phyloP scores from a whole-genome alignment of 2,329 filamentous ascomycete species.

The Monilinia vaccinii-corymbosi region DNA sequence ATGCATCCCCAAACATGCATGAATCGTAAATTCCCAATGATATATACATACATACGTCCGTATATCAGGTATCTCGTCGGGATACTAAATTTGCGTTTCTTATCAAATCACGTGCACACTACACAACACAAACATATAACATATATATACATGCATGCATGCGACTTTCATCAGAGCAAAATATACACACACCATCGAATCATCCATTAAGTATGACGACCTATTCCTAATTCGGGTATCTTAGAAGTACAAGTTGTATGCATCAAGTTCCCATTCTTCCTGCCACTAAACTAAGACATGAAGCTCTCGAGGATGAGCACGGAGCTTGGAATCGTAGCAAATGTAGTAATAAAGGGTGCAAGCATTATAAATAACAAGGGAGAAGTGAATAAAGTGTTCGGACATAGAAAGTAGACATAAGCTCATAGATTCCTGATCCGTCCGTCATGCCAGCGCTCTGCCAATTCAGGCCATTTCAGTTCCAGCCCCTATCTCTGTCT shows the following conservation, averaged over 20 bases:
- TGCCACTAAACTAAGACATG: not conserved
- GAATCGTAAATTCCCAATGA: too few relatives aligned
- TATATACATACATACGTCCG: too few relatives aligned
- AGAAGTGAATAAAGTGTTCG: not conserved
- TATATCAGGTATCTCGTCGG: too few relatives aligned
- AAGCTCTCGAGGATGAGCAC: not conserved
- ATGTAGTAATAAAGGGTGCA: not conserved
- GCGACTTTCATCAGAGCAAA: too few relatives aligned
- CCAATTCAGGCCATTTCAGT: not conserved
- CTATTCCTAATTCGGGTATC: not conserved
- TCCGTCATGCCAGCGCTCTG: not conserved
- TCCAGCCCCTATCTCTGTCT: not conserved
- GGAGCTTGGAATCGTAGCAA: not conserved
- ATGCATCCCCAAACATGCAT: too few relatives aligned
- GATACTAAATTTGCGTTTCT: too few relatives aligned
- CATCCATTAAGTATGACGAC: not conserved
- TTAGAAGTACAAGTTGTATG: not conserved
- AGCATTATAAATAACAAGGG: not conserved
- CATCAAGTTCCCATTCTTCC: not conserved
- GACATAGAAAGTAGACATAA: not conserved
- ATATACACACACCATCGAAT: not conserved
- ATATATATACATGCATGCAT: too few relatives aligned
- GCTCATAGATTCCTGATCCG: conserved; percentile 1
- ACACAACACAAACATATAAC: too few relatives aligned
- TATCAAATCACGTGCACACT: too few relatives aligned